A percentile compares a stretch with the other conserved stretches of the same genome.
These are phyloP conservation scores for Rutidosis leptorrhynchoides DNA, from an alignment of 129 eudicot species.

Conservation along the genomic window DNA sequence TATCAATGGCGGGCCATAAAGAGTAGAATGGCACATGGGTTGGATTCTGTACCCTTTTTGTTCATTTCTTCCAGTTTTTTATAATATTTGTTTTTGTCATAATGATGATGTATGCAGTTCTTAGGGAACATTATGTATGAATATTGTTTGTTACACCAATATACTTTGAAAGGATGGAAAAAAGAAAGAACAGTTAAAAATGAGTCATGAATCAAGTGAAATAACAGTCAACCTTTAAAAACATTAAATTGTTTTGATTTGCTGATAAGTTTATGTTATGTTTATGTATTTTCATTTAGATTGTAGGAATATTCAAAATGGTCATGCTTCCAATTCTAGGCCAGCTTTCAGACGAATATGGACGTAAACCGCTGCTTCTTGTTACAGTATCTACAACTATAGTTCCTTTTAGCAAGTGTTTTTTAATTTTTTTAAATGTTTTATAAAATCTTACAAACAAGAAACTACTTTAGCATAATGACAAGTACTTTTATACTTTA, in stretches of 20 bases:
- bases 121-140: no score
- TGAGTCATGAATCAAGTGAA: constrained; percentile 11
- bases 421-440: no score
- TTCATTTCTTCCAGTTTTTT: not conserved
- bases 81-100: no score
- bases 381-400: constrained; percentile 76
- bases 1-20: constrained; percentile 1
- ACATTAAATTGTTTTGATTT: not conserved
- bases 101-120: no score
- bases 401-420: constrained; percentile 69
- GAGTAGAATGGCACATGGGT: constrained; percentile 24
- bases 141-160: not conserved
- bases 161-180: not conserved
- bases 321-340: constrained; percentile 86
- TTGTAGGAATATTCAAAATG: constrained; percentile 94
- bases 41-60: constrained; percentile 22
- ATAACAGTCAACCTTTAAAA: not conserved
- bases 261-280: constrained; percentile 4
- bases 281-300: constrained; percentile 31
- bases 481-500: no score
- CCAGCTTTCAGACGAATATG: constrained; percentile 87
- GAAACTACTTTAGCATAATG: no score
- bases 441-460: no score
- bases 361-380: constrained; percentile 92
- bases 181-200: not conserved